phyloP scores from a whole-genome alignment of 139 green algal genomes.

The Tetraselmis chui region DNA sequence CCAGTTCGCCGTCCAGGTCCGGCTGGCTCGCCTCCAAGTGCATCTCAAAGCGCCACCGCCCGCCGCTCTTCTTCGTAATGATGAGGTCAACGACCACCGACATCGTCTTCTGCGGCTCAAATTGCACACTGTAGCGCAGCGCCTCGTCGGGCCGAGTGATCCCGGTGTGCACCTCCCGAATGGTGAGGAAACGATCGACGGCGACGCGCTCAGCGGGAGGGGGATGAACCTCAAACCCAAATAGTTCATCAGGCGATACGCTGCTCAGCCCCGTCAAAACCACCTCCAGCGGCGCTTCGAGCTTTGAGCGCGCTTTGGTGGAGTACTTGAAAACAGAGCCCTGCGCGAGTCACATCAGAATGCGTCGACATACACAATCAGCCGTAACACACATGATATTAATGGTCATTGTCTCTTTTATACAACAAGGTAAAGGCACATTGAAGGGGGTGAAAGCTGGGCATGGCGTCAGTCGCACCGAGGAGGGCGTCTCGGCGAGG shows the following conservation, averaged over 20 bases:
- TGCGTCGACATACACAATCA: too few relatives aligned
- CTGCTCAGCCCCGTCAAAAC: neutral
- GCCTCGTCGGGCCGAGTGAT: neutral
- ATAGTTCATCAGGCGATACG: neutral
- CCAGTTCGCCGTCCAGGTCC: constrained; percentile 19
- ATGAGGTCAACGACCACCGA: neutral
- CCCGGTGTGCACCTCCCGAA: neutral
- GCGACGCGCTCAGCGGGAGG: neutral
- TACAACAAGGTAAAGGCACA: too few relatives aligned
- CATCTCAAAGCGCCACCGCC: constrained; percentile 29
- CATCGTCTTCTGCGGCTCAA: neutral
- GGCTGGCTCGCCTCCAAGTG: constrained; percentile 18
- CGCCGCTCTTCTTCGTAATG: constrained; percentile 21
- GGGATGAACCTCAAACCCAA: neutral
- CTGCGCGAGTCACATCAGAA: too few relatives aligned
- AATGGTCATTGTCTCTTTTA: too few relatives aligned
- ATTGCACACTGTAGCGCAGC: neutral
- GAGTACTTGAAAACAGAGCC: neutral
- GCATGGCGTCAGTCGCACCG: too few relatives aligned
- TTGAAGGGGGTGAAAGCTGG: too few relatives aligned
- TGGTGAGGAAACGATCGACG: neutral
- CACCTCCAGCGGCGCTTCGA: neutral
- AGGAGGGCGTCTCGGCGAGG: neutral
- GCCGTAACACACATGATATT: too few relatives aligned
- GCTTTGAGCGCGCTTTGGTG: neutral